These are phyloP conservation scores for Boechera stricta DNA, from an alignment of 345 rosid genomes.

Conservation along the genomic window DNA sequence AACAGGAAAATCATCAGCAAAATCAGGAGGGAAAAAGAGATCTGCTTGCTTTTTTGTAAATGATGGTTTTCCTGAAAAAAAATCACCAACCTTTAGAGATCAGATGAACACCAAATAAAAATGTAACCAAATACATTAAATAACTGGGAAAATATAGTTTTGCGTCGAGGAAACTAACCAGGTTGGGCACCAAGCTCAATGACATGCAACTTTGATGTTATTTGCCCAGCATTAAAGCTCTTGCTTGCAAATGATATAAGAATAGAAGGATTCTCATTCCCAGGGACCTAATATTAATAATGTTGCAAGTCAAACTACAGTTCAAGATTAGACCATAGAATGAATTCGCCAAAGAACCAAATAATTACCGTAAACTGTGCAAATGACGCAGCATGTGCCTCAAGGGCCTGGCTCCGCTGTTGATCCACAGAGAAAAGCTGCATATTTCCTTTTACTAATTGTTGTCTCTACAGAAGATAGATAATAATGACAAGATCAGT, in stretches of 20 bases:
- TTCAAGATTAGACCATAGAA: conserved; percentile 24
- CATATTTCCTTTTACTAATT: conserved; percentile 94
- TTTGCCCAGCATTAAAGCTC: conserved; percentile 86
- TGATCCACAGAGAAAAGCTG: conserved; percentile 95
- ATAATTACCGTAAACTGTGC: conserved; percentile 77
- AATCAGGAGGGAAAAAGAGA: conserved; percentile 98
- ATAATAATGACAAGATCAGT: conserved; percentile 22
- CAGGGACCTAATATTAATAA: conserved; percentile 67
- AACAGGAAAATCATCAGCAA: conserved; percentile 98
- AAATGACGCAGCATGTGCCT: conserved; percentile 99
- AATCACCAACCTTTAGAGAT: conserved; percentile 5
- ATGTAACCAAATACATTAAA: neutral
- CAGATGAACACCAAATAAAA: neutral
- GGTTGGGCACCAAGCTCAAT: conserved; percentile 99
- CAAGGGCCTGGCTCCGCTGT: conserved; percentile 99
- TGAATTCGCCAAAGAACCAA: conserved; percentile 10
- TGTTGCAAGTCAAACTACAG: conserved; percentile 20
- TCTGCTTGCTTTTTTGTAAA: conserved; percentile 97
- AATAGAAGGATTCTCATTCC: conserved; percentile 91
- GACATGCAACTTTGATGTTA: conserved; percentile 91
- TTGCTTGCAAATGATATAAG: conserved; percentile 95
- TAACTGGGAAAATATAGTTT: neutral
- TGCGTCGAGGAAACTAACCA: conserved; percentile 50
- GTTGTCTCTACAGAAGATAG: conserved; percentile 63
- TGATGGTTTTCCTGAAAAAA: conserved; percentile 81